phyloP scores from a whole-genome alignment of 2,329 filamentous ascomycete species.

The Cryphonectria radicalis region DNA sequence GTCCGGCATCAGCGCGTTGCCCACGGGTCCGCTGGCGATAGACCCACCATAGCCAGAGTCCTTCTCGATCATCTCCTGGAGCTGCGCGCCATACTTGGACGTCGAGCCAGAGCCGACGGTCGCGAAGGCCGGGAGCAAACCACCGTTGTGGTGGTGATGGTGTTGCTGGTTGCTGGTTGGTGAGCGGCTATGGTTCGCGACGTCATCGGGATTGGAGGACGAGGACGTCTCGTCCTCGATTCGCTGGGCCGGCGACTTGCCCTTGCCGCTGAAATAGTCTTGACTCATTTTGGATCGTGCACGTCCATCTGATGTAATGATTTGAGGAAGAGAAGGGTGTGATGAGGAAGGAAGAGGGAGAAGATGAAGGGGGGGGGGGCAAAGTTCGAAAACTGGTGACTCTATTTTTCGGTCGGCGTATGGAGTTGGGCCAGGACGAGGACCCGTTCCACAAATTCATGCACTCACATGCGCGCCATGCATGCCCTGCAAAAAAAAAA shows the following conservation, averaged over 20 bases:
- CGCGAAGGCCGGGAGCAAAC: slow-evolving; percentile 63
- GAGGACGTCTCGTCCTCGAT: slow-evolving; percentile 24
- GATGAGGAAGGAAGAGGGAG: not conserved
- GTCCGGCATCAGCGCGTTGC: slow-evolving; percentile 42
- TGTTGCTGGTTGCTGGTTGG: slow-evolving; percentile 9
- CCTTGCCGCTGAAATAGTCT: slow-evolving; percentile 60
- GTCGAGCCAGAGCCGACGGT: slow-evolving; percentile 83
- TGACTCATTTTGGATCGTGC: slow-evolving; percentile 58
- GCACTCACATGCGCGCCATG: slow-evolving; percentile 6
- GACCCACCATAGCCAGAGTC: slow-evolving; percentile 95
- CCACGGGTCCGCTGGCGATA: slow-evolving; percentile 63
- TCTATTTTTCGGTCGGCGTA: slow-evolving; percentile 24
- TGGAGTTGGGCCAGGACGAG: slow-evolving; percentile 7
- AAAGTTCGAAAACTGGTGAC: slow-evolving; percentile 19
- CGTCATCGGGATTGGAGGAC: slow-evolving; percentile 30
- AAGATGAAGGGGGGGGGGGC: slow-evolving; percentile 1
- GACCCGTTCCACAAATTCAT: slow-evolving; percentile 11
- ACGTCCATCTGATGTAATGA: slow-evolving; percentile 29
- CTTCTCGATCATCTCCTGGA: slow-evolving; percentile 80
- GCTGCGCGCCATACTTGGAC: slow-evolving; percentile 77
- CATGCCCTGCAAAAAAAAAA: not conserved
- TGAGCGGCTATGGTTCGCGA: slow-evolving; percentile 20
- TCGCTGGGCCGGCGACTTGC: slow-evolving; percentile 48
- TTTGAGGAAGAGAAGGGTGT: not conserved
- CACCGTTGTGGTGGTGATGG: slow-evolving; percentile 19